A percentile compares a stretch with the other conserved stretches of the same genome.
Evolutionary conservation across 139 green algal species (phyloP).

Genomic region (Chlorella sorokiniana): DNA sequence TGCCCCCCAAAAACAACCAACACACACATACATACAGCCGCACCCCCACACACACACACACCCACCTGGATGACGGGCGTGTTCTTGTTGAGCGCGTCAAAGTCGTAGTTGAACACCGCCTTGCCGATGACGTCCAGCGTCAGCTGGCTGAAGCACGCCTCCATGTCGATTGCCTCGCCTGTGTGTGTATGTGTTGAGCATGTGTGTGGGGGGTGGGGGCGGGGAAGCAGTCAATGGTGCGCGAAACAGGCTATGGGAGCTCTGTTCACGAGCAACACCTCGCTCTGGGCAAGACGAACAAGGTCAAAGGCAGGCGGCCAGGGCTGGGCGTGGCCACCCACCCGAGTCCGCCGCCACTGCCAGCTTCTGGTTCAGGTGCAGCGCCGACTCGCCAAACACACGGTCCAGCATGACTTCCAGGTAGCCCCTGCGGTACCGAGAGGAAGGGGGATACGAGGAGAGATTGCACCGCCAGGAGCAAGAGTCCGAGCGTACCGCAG

Average conservation of each 20-base stretch:
- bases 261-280: too few relatives aligned
- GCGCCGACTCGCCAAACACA: slow-evolving; percentile 80
- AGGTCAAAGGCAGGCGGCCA: too few relatives aligned
- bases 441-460: background rate
- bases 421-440: slow-evolving; percentile 65
- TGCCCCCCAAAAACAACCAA: too few relatives aligned
- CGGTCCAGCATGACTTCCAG: slow-evolving; percentile 90
- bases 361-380: slow-evolving; percentile 84
- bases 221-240: background rate
- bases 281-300: too few relatives aligned
- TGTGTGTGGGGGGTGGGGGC: background rate
- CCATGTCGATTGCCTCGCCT: slow-evolving; percentile 87
- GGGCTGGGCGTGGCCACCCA: too few relatives aligned
- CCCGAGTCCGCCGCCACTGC: slow-evolving; percentile 21
- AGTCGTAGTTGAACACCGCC: slow-evolving; percentile 99
- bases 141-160: slow-evolving; percentile 93
- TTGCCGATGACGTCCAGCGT: slow-evolving; percentile 99
- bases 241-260: too few relatives aligned
- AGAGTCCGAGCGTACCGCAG: too few relatives aligned
- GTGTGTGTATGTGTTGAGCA: background rate
- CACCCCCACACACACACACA: background rate
- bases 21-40: too few relatives aligned
- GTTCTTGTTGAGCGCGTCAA: slow-evolving; percentile 86
- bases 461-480: too few relatives aligned
- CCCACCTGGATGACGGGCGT: slow-evolving; percentile 81